Evolutionary conservation across 257 asterid species (phyloP).

Genomic region (Paraleonurus japonicus): DNA sequence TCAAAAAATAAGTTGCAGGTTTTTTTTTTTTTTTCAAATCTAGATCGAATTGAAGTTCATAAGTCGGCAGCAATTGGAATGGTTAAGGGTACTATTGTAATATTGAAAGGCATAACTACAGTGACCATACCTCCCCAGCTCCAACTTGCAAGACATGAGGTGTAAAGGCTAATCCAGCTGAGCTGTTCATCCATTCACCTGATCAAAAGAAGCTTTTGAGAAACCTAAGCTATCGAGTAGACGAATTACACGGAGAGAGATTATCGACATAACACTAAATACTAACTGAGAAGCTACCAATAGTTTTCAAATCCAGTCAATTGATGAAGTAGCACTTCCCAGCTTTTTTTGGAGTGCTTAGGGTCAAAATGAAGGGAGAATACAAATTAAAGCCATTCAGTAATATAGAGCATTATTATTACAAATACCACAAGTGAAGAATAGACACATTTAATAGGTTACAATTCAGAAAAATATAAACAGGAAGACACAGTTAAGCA

Average conservation of each 20-base stretch:
- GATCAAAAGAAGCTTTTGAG: conserved; percentile 13
- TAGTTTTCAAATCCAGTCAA: neutral
- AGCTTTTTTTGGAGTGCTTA: neutral
- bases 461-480: no score
- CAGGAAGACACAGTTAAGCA: conserved; percentile 1
- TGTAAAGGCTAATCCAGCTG: conserved; percentile 94
- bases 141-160: conserved; percentile 78
- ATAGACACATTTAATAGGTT: no score
- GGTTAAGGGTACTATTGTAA: neutral
- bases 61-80: neutral
- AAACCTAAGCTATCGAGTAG: neutral
- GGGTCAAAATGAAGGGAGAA: neutral
- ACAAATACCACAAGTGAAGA: neutral
- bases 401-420: neutral
- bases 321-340: conserved; percentile 13
- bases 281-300: neutral
- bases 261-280: neutral
- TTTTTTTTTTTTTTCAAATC: no score
- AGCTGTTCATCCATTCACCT: conserved; percentile 99
- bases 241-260: neutral
- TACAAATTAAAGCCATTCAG: neutral
- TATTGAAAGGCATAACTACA: neutral
- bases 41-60: neutral
- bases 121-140: conserved; percentile 69
- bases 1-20: neutral